phyloP scores from a whole-genome alignment of 1,284 basidiomycete genomes.

The Ganoderma lucidum region DNA sequence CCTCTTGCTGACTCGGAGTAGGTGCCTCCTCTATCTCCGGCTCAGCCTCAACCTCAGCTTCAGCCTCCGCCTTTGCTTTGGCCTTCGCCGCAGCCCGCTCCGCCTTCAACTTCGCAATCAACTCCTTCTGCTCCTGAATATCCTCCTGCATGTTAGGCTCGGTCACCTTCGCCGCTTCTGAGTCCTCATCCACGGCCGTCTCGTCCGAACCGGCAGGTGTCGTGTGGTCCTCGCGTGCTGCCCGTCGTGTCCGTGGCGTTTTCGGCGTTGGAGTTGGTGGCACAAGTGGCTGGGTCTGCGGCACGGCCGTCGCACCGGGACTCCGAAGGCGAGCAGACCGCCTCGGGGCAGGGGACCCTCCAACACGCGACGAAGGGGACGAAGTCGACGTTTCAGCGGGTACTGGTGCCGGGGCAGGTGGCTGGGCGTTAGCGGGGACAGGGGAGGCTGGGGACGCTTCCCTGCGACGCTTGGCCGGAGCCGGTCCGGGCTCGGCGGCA shows the following conservation, averaged over 20 bases:
- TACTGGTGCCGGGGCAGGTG: conserved; percentile 21
- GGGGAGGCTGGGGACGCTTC: conserved; percentile 60
- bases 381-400: conserved; percentile 30
- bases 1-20: conserved; percentile 18
- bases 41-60: conserved; percentile 34
- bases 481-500: conserved; percentile 41
- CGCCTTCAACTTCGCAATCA: conserved; percentile 72
- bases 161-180: conserved; percentile 59
- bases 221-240: conserved; percentile 47
- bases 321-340: conserved; percentile 66
- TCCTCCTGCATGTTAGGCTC: conserved; percentile 73
- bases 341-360: conserved; percentile 41
- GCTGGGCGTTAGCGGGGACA: conserved; percentile 22
- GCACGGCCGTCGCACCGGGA: conserved; percentile 28
- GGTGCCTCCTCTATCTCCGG: conserved; percentile 29
- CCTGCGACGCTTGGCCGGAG: conserved; percentile 70
- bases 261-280: conserved; percentile 41
- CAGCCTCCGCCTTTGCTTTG: conserved; percentile 33
- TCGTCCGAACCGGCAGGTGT: conserved; percentile 66
- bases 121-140: conserved; percentile 72
- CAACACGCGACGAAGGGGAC: conserved; percentile 36
- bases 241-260: conserved; percentile 48
- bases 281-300: conserved; percentile 45
- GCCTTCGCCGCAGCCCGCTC: conserved; percentile 48
- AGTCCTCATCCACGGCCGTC: conserved; percentile 67